phyloP scores from a whole-genome alignment of 768 basidiomycete genomes.

The Lactifluus piperatus region DNA sequence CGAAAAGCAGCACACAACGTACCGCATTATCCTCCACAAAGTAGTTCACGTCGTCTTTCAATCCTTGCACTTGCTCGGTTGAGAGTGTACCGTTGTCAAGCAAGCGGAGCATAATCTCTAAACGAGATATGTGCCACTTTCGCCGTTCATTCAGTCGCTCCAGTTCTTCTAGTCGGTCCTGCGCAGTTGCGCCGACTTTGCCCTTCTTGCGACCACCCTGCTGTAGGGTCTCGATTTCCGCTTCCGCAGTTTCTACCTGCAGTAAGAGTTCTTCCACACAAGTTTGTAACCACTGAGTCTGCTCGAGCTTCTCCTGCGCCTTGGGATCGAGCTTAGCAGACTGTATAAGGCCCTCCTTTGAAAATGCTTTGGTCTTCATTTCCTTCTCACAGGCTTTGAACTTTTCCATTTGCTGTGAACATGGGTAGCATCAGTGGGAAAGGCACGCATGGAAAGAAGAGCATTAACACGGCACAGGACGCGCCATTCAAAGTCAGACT shows the following conservation, averaged over 20 bases:
- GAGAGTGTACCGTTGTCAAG: constrained; percentile 88
- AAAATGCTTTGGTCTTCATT: constrained; percentile 99
- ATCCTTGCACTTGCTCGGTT: constrained; percentile 66
- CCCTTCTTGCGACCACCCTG: constrained; percentile 75
- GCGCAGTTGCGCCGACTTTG: constrained; percentile 53
- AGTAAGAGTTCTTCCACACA: constrained; percentile 88
- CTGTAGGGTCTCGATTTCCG: constrained; percentile 84
- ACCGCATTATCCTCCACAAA: constrained; percentile 96
- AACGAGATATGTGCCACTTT: constrained; percentile 87
- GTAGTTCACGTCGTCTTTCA: constrained; percentile 93
- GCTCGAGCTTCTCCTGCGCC: constrained; percentile 92
- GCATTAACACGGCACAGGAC: neutral
- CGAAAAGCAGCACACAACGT: constrained; percentile 29
- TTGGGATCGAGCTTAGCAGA: constrained; percentile 93
- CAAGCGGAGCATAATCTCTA: constrained; percentile 89
- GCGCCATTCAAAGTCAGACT: neutral
- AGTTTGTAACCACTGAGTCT: constrained; percentile 75
- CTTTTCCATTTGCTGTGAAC: constrained; percentile 96
- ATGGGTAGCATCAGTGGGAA: constrained; percentile 22
- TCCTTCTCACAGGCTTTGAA: constrained; percentile 99
- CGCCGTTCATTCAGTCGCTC: constrained; percentile 88
- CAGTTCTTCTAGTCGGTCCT: constrained; percentile 72
- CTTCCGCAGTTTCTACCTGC: constrained; percentile 91
- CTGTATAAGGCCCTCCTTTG: constrained; percentile 94
- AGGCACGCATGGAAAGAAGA: neutral